phyloP scores from a whole-genome alignment of 202 grass and related monocot genomes.

The Panicum virgatum region DNA sequence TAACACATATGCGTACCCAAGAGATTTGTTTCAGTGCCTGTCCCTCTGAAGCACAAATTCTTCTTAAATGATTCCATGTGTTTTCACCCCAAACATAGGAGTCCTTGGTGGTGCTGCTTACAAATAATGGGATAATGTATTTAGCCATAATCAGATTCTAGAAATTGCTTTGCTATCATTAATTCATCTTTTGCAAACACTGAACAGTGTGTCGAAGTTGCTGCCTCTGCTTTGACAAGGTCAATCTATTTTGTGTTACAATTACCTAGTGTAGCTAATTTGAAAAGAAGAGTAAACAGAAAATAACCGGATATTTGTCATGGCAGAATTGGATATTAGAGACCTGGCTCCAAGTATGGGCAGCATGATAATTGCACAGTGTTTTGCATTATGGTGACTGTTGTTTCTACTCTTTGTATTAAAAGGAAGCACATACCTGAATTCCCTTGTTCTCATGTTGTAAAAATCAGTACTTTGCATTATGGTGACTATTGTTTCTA shows the following conservation, averaged over 20 bases:
- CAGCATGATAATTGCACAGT: neutral
- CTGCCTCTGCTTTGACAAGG: neutral
- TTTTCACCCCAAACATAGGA: neutral
- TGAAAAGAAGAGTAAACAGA: neutral
- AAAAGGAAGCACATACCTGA: neutral
- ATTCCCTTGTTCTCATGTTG: neutral
- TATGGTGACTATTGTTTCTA: constrained; percentile 13
- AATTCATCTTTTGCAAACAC: neutral
- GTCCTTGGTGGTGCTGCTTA: neutral
- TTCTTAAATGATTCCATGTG: neutral
- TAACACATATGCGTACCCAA: neutral
- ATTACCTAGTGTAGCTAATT: neutral
- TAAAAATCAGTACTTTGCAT: constrained; percentile 10
- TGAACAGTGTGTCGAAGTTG: neutral
- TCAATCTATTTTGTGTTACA: neutral
- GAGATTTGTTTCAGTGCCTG: neutral
- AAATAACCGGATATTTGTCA: neutral
- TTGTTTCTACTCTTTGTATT: neutral
- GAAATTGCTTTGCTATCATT: neutral
- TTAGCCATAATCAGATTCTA: neutral
- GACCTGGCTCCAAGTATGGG: neutral
- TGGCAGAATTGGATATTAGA: neutral
- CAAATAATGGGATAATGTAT: neutral
- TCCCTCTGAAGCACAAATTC: neutral
- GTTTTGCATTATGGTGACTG: no score